Evolutionary conservation across 2,329 filamentous ascomycete species (phyloP), one percentile per base, ranked within the genome.

Genomic region (Raffaelea arxii): DNA sequence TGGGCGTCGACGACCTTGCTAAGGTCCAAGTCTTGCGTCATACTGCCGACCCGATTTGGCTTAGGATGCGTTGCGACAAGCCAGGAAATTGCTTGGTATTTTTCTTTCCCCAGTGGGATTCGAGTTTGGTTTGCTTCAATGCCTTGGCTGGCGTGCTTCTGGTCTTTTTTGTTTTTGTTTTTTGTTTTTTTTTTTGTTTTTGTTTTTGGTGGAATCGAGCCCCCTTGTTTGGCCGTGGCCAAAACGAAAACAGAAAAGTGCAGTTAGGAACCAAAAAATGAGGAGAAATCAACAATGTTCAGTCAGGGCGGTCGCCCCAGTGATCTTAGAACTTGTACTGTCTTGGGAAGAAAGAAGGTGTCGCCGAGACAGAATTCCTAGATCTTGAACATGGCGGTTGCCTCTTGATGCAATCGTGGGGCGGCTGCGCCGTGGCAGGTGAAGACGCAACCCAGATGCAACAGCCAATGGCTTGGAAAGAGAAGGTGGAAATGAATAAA

Each of bases 1-100:
- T 64, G 62, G 27, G 51, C 54, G 41, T 55, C 55, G 46, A 63
- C 51, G 40, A 58, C 49, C 36, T 30, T 41, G 38, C 27, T 40
- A 24, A 53, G 25, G n/a, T 51, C 49, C 10, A 43, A 36, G 18
- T 49, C 47, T 37, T 43, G 46, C 46, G 56, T 53, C 48, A 51
- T 57, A 32, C 43, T 50, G 44, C 35, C 44, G 9, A 46, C 43
- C 18, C 12, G 24, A 12, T 24, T 25, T 25, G 12, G 11, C n/a
- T n/a, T n/a, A 36, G 16, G 27, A 18, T 16, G 19, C 7, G 16
- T 18, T 36, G 14, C 14, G 14, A 36, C 32, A 36, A 36, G 6
- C 32, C 16, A 36, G 32, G 5, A 12, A 18, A n/a, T 18, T n/a
- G 6, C 19, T 36, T 6, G 16, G 32, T 36, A n/a, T n/a, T 36